Base-by-base conservation (phyloP, 768 basidiomycete species). In the Tylopilus cervinicoccineus region DNA sequence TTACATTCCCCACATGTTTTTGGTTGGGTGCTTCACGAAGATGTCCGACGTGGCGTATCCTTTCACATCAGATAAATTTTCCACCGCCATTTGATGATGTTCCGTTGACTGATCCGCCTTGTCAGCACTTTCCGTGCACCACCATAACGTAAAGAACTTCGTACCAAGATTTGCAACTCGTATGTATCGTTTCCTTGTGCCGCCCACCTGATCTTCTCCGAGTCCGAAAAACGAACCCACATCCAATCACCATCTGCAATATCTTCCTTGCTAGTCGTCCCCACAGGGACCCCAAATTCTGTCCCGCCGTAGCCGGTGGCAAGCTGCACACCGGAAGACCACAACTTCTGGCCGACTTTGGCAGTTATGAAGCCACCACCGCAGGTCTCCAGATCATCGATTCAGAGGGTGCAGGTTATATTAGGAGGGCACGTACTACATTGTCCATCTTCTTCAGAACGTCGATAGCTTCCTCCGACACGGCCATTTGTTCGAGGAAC, bases 21-120 rank as follows among this genome's bases (percentile, higher is more conserved):
- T 71, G 0, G 67, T 69, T 0, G 78, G 74, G 54, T 79, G 78
- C 23, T 70, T 67, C 1, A 66, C 48, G 14, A 79, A 60, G 2
- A 78, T 37, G 55, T 78, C 78, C 1, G 64, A 58, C 2, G 75
- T 76, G 2, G 72, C 64, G 38, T 75, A 77, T 11, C 70, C 74
- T 19, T 63, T 60, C 16, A 56, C 53, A 3, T 74, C 77, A 2
- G 69, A 55, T 2, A 72, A 42, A 52, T 78, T 78, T 38, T 66
- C 49, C 10, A 65, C 34, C 0, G 59, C 52, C 39, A 55, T 47
- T 12, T 27, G 19, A 20, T 38, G 43, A 2, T 13, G 0, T 14
- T 45, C 39, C 4, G 49, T 48, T 9, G 50, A 17, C 50, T 50
- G 11, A 11, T 12, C 12, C 2, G 16, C 5, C 2, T 13, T 6